Base-by-base conservation (phyloP, 768 basidiomycete genomes). In the Psilocybe cubensis region DNA sequence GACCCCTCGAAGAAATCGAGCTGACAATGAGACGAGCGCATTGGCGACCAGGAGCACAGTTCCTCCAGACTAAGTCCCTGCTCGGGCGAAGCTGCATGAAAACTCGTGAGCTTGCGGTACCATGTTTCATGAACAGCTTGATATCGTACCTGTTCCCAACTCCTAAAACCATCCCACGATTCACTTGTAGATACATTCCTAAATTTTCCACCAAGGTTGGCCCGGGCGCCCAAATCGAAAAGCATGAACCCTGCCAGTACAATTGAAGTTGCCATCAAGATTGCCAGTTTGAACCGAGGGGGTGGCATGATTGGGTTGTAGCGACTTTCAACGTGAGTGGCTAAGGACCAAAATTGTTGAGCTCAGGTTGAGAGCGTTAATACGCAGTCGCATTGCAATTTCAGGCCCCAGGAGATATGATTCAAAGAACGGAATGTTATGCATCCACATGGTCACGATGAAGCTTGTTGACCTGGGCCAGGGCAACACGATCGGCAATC, bases 11-110 rank as follows among this genome's bases (percentile, higher is more conserved):
- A n/a, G n/a, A n/a, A n/a, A n/a, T n/a, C n/a, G n/a, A 23, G 17
- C 18, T 20, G 14, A 60, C 63, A 12, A 56, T 56, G 2, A 63
- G 55, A 10, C 59, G 51, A 9, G 59, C 53, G 28, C 63, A 63
- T 45, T 60, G 54, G 3, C 54, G 51, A 9, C 44, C 53, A 33
- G 51, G 28, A 18, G 48, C 56, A 20, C 63, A 63, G 14, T 43
- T 21, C 8, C 57, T 47, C 54, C 59, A 55, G 1, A 42, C 33
- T 12, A 56, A 50, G 11, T 41, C 25, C 28, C 45, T 46, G 3
- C 29, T 29, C 7, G 59, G 44, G 20, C 23, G n/a, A 52, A 56
- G 33, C 54, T 52, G 38, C n/a, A 11, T 17, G 25, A 14, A 38
- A 11, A 17, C 14, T 4, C n/a, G 8, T 38, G 5, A 38, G 35